Conservation (phyloP, 805 yeast species). For the Barnettozyma wickerhamii region DNA sequence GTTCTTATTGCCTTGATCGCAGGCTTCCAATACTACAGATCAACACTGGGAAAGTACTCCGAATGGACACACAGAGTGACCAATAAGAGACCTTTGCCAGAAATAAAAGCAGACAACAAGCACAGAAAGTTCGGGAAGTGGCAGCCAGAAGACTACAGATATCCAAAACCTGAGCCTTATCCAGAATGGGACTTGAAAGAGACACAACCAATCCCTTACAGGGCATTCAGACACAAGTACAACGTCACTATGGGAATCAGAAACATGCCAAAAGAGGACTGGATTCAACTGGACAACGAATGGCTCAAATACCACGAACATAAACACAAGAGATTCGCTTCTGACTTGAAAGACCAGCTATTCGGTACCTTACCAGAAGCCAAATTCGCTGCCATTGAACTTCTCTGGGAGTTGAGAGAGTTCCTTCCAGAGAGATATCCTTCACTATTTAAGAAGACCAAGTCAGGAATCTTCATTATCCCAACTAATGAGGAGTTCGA, state of each 20-base stretch:
- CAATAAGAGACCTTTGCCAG: constrained; percentile 26
- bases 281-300: constrained; percentile 69
- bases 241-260: constrained; percentile 68
- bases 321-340: constrained; percentile 47
- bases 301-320: constrained; percentile 53
- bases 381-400: constrained; percentile 50
- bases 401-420: constrained; percentile 46
- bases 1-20: neutral
- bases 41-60: neutral
- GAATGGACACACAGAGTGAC: constrained; percentile 6
- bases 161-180: constrained; percentile 47
- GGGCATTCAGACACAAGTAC: constrained; percentile 61
- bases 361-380: constrained; percentile 51
- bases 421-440: constrained; percentile 60
- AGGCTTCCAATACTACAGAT: neutral
- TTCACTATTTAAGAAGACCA: constrained; percentile 33
- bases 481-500: constrained; percentile 49
- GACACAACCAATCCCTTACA: constrained; percentile 21
- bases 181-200: constrained; percentile 22
- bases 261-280: constrained; percentile 51
- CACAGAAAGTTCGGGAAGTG: constrained; percentile 45
- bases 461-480: constrained; percentile 31
- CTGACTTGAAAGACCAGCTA: constrained; percentile 32
- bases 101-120: constrained; percentile 38
- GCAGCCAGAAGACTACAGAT: constrained; percentile 46